Conservation (phyloP, 1,284 basidiomycete species). For the Irpex rosettiformis region DNA sequence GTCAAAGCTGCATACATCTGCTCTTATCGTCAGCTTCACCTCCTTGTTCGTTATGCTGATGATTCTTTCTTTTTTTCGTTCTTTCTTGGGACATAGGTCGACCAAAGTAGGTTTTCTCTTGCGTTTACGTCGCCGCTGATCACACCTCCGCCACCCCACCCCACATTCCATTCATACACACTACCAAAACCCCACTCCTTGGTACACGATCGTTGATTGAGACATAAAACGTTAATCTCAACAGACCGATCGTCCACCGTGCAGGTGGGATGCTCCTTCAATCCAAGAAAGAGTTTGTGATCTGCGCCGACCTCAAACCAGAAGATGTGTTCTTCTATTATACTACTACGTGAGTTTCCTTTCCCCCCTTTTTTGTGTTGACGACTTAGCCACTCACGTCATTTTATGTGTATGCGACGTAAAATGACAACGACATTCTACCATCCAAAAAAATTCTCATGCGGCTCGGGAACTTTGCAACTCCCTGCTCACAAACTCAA, state of each 20-base stretch:
- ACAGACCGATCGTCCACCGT: conserved; percentile 80
- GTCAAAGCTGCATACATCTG: too few species aligned
- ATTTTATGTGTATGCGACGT: too few species aligned
- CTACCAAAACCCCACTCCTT: too few species aligned
- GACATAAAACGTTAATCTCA: background rate
- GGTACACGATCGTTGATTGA: background rate
- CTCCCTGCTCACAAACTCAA: conserved; percentile 3
- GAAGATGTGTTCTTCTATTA: conserved; percentile 87
- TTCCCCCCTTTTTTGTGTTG: background rate
- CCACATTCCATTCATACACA: background rate
- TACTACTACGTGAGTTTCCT: conserved; percentile 68
- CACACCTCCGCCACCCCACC: background rate
- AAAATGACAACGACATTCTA: too few species aligned
- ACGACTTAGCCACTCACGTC: background rate
- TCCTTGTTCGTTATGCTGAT: background rate
- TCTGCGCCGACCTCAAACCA: conserved; percentile 70
- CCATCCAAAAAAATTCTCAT: background rate
- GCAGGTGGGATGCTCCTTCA: conserved; percentile 87
- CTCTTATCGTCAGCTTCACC: too few species aligned
- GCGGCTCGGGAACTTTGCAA: background rate
- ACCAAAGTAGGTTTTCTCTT: conserved; percentile 55
- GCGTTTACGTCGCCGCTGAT: background rate
- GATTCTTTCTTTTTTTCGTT: background rate
- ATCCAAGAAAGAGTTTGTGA: conserved; percentile 75
- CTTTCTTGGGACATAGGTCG: conserved; percentile 29